Base-by-base conservation (phyloP, 2,329 filamentous ascomycete genomes). In the Fusarium xylarioides region DNA sequence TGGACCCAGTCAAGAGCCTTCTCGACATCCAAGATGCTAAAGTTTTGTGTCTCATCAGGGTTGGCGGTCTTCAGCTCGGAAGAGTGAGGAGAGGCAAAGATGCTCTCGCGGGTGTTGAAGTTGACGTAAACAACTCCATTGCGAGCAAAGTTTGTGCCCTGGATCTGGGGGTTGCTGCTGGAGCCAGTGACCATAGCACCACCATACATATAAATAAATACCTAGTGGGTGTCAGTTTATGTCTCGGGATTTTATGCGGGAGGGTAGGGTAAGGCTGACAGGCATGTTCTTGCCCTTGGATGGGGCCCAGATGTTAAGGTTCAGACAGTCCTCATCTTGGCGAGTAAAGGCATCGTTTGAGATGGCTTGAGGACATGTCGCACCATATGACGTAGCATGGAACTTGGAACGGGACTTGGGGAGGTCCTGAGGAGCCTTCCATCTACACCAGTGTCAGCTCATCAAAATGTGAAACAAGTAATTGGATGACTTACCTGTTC, bases 61-160 rank as follows among this genome's bases (percentile, higher is more conserved):
- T 63, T 28, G 6, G 46, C 50, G 5, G 38, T 18, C 40, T 73
- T 60, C 28, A 85, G 74, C 75, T 84, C 79, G 7, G 82, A 77
- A 21, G 83, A 84, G 61, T 84, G 79, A 9, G 84, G 81, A 10
- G 84, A 85, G 12, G 83, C 84, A 54, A 83, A 85, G 43, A 85
- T 82, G 61, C 83, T 84, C 80, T 82, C 80, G 11, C 80, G 79
- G 4, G 81, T 82, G 74, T 82, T 83, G 68, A 84, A 83, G 71
- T 81, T 82, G 62, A 83, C 80, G 49, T 80, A 82, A 53, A 82
- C 58, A 28, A 82, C 78, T 23, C 78, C 81, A n/a, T 82, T 82
- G 38, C 78, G 76, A 23, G 80, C 80, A 68, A 82, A 82, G 71
- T 82, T 82, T 40, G 74, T 77, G 30, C 77, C 81, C 50, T 82